These are phyloP conservation scores for Fomes fomentarius DNA, from an alignment of 1,284 basidiomycete genomes.

Conservation along the genomic window DNA sequence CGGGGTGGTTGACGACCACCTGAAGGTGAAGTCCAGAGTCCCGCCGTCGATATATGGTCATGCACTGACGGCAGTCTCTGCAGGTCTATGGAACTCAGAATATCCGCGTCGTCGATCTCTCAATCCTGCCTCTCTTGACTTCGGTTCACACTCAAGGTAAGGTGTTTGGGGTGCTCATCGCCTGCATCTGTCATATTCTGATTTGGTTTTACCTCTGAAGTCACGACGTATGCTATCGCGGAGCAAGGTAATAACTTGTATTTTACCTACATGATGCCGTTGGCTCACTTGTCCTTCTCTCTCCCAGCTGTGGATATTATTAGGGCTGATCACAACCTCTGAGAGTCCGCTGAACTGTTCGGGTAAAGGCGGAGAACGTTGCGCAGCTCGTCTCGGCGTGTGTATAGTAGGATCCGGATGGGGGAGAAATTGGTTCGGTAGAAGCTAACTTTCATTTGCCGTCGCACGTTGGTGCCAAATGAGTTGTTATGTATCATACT, in stretches of 20 bases:
- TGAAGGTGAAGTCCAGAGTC: conserved; percentile 41
- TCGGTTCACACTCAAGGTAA: conserved; percentile 26
- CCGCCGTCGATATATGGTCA: background rate
- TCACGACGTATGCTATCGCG: conserved; percentile 30
- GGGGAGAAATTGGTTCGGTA: too few species aligned
- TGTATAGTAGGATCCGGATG: too few species aligned
- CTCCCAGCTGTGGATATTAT: conserved; percentile 14
- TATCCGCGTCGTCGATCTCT: conserved; percentile 39
- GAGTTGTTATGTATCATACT: too few species aligned
- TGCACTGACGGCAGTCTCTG: background rate
- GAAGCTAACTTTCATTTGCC: too few species aligned
- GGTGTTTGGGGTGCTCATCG: too few species aligned
- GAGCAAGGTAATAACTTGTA: conserved; percentile 26
- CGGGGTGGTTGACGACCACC: conserved; percentile 56
- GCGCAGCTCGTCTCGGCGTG: too few species aligned
- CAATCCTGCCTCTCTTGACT: conserved; percentile 28
- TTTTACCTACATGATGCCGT: background rate
- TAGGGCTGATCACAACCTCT: conserved; percentile 8
- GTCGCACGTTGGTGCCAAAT: too few species aligned
- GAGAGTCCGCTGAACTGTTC: too few species aligned
- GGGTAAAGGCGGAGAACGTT: too few species aligned
- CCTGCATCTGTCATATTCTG: too few species aligned
- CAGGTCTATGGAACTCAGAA: conserved; percentile 38
- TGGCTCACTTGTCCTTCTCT: background rate
- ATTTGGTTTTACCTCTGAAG: too few species aligned